Conservation (phyloP, 73 alveolate species). For the Paramecium pentaurelia region DNA sequence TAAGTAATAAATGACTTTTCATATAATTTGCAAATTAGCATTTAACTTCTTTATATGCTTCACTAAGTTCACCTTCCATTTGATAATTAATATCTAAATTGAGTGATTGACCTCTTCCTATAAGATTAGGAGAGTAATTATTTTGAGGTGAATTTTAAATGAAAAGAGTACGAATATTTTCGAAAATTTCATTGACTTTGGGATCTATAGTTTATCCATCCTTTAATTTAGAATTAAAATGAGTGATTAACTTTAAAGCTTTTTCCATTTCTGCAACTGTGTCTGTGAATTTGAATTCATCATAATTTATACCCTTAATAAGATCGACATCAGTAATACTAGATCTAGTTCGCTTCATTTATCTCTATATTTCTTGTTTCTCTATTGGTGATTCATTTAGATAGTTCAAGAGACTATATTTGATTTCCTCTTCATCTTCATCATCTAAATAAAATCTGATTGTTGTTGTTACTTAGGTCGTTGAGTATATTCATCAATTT, state of each 20-base stretch:
- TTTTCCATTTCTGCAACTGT: background rate
- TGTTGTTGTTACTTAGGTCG: background rate
- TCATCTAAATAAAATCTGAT: background rate
- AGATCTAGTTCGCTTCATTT: background rate
- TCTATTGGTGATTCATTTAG: background rate
- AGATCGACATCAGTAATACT: conserved; percentile 44
- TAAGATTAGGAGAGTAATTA: background rate
- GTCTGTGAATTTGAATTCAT: background rate
- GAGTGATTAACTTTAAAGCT: background rate
- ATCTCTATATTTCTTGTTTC: background rate
- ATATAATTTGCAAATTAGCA: conserved; percentile 17
- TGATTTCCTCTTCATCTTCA: conserved; percentile 49
- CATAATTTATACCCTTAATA: background rate
- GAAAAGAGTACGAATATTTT: background rate
- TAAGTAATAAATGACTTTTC: background rate
- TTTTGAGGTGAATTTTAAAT: background rate
- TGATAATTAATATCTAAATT: background rate
- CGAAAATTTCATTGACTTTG: background rate
- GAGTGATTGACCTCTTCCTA: background rate
- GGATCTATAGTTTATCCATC: background rate
- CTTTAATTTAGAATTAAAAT: background rate
- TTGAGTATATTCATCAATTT: background rate
- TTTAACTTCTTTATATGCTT: background rate
- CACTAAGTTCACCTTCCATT: background rate
- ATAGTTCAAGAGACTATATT: background rate